Evolutionary conservation across 2,329 filamentous ascomycete species (phyloP), one percentile per base, ranked within the genome.

Genomic region (Aspergillus candidus): DNA sequence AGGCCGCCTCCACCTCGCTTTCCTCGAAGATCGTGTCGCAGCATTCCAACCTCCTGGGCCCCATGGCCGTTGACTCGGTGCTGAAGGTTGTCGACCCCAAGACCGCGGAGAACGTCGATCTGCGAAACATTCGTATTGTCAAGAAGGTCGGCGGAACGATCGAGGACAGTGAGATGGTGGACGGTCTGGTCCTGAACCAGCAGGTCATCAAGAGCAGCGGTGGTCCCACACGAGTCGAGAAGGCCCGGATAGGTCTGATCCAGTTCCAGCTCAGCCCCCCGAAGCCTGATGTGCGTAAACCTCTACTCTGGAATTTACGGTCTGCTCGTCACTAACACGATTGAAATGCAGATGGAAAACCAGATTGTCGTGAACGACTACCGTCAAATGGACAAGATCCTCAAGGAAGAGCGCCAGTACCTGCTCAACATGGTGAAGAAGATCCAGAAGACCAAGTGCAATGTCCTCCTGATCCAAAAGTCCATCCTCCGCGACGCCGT

Each of bases 391-490:
- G 93, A 98, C 77, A 98, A 97, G 79, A 98, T 98, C 55, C 80
- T 98, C 58, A 98, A 98, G 74, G 93, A 98, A 73, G 93, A 98
- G 76, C 88, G 93, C 56, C 87, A 93, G 57, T 98, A 98, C 72
- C 81, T 98, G 53, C 80, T 98, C 47, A 97, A 97, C 76, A 87
- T 98, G 82, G 90, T 94, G 65, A 97, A 98, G 81, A 98, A 97
- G 79, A 98, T 98, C 71, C 96, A 97, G 75, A 98, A 97, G 79
- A 90, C 93, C 56, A 98, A 97, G 77, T 98, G 93, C 75, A 98
- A 98, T 61, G 93, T 98, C 35, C 82, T 97, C 35, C 77, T 98
- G 56, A 97, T 98, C 58, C 93, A 98, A 66, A 98, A 98, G 74
- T 97, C 91, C 11, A 98, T 98, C 58, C 82, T 98, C 47, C 84